Evolutionary conservation across 257 asterid species (phyloP).

Genomic region (Linaria vulgaris): DNA sequence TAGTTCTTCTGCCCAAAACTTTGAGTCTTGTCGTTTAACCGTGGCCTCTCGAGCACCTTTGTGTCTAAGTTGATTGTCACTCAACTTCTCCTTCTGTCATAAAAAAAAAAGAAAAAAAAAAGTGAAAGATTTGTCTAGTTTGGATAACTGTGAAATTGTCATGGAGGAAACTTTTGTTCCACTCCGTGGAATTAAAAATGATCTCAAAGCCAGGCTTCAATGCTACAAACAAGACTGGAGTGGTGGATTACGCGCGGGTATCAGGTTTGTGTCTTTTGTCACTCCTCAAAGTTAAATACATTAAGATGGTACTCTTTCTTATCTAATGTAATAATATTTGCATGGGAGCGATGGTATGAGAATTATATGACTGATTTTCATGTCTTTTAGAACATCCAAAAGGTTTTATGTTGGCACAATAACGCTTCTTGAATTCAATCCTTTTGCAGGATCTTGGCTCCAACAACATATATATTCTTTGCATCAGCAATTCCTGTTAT

Average conservation of each 20-base stretch:
- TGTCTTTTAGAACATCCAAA: conserved; percentile 9
- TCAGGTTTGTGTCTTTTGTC: conserved; percentile 56
- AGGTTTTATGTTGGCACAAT: neutral
- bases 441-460: conserved; percentile 80
- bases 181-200: conserved; percentile 84
- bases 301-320: conserved; percentile 3
- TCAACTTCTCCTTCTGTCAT: conserved; percentile 9
- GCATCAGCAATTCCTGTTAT: conserved; percentile 98
- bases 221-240: conserved; percentile 95
- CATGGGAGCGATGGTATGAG: neutral
- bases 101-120: conserved; percentile 12
- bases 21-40: conserved; percentile 20
- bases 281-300: conserved; percentile 26
- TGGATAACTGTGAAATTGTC: conserved; percentile 23
- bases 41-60: conserved; percentile 48
- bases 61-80: conserved; percentile 26
- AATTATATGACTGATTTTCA: conserved; percentile 13
- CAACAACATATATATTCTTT: conserved; percentile 94
- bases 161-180: conserved; percentile 85
- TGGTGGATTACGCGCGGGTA: conserved; percentile 79
- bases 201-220: conserved; percentile 72
- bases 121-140: conserved; percentile 13
- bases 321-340: neutral
- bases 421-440: conserved; percentile 12
- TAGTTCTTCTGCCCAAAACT: conserved; percentile 34